Percentiles rank a stretch among this genome's conserved stretches.
These are phyloP conservation scores for Beauveria scarabaeidicola DNA, from an alignment of 2,329 filamentous ascomycete species.

Conservation along the genomic window DNA sequence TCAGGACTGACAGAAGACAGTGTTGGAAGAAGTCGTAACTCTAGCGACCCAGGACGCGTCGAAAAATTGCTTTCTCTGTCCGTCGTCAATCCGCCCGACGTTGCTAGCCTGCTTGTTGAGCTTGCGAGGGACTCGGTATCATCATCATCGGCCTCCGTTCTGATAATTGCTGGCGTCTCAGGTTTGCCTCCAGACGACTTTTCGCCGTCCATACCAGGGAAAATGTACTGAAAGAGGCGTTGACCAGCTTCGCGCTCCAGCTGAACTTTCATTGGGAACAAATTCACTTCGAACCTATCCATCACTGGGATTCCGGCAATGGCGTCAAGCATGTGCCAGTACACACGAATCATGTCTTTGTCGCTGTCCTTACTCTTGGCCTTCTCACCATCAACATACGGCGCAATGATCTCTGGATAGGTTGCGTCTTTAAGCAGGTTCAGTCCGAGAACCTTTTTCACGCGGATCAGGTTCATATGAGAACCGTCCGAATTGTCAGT, in stretches of 20 bases:
- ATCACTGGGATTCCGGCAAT: conserved; percentile 96
- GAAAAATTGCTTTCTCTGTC: conserved; percentile 43
- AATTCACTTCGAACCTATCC: conserved; percentile 89
- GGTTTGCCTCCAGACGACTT: conserved; percentile 38
- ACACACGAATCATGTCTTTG: conserved; percentile 81
- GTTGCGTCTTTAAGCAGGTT: conserved; percentile 86
- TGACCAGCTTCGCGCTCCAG: conserved; percentile 88
- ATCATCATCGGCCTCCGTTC: conserved; percentile 41
- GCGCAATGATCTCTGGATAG: conserved; percentile 92
- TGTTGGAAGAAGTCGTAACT: conserved; percentile 76
- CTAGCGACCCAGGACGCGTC: conserved; percentile 64
- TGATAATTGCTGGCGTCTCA: conserved; percentile 52
- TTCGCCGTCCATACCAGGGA: conserved; percentile 69
- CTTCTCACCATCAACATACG: conserved; percentile 66
- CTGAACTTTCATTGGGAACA: conserved; percentile 90
- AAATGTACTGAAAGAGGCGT: conserved; percentile 93
- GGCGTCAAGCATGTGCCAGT: conserved; percentile 97
- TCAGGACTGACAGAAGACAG: conserved; percentile 48
- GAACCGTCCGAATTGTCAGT: conserved; percentile 97
- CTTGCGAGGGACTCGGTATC: conserved; percentile 30
- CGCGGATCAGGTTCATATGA: conserved; percentile 84
- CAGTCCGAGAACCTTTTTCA: conserved; percentile 78
- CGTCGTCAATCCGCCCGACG: conserved; percentile 20
- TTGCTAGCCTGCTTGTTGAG: conserved; percentile 29
- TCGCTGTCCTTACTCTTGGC: conserved; percentile 30